Evolutionary conservation across 768 basidiomycete genomes (phyloP).

Genomic region (Tricholoma matsutake): DNA sequence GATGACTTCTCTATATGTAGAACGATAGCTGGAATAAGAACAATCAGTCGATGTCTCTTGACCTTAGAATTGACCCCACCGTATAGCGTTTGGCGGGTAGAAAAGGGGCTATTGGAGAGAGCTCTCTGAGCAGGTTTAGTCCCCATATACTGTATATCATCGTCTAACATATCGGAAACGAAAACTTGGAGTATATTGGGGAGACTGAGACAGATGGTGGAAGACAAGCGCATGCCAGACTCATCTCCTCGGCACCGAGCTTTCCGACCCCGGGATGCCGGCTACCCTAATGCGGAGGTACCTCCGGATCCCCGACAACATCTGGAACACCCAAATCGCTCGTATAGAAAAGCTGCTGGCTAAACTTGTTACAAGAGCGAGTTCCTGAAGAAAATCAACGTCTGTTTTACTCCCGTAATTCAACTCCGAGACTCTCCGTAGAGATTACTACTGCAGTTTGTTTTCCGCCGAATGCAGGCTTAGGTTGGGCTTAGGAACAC

Average conservation of each 20-base stretch:
- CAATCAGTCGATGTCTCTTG: slow-evolving; percentile 16
- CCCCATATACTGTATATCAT: slow-evolving; percentile 62
- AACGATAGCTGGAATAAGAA: slow-evolving; percentile 44
- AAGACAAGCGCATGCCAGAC: slow-evolving; percentile 3
- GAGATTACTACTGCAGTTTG: slow-evolving; percentile 17
- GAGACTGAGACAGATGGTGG: slow-evolving; percentile 10
- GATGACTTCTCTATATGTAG: slow-evolving; percentile 56
- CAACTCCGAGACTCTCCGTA: slow-evolving; percentile 16
- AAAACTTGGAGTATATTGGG: slow-evolving; percentile 1
- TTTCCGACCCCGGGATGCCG: not conserved
- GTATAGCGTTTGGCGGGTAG: slow-evolving; percentile 30
- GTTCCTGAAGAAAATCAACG: slow-evolving; percentile 17
- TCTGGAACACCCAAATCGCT: slow-evolving; percentile 7
- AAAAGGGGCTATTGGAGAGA: slow-evolving; percentile 21
- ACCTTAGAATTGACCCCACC: slow-evolving; percentile 35
- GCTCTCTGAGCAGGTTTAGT: slow-evolving; percentile 29
- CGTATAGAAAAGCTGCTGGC: slow-evolving; percentile 9
- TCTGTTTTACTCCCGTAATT: slow-evolving; percentile 11
- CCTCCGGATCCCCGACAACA: not conserved
- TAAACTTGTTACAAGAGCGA: slow-evolving; percentile 11
- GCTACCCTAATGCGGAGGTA: not conserved
- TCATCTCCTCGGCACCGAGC: slow-evolving; percentile 4
- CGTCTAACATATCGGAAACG: slow-evolving; percentile 39
- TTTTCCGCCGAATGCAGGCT: slow-evolving; percentile 5
- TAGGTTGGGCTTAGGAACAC: slow-evolving; percentile 8